Evolutionary conservation across 2,329 filamentous ascomycete species (phyloP).

Genomic region (Moelleriella libera): DNA sequence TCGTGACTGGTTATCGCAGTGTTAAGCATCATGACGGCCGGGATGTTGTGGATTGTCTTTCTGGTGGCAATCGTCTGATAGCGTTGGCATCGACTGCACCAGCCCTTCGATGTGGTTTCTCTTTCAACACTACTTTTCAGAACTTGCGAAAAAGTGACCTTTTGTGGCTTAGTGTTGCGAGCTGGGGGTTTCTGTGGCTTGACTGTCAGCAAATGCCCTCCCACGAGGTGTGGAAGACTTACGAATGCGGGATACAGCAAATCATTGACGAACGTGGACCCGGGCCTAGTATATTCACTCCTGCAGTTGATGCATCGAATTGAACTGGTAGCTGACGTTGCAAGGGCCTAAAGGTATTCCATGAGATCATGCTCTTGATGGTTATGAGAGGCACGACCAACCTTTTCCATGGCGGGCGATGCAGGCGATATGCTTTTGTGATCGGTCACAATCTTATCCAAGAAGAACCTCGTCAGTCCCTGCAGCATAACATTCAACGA

Average conservation of each 20-base stretch:
- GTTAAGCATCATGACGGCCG: conserved; percentile 80
- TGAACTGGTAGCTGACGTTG: conserved; percentile 54
- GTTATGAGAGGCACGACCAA: conserved; percentile 13
- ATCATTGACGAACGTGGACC: conserved; percentile 72
- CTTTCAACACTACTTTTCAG: conserved; percentile 87
- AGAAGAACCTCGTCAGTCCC: conserved; percentile 68
- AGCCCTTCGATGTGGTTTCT: conserved; percentile 78
- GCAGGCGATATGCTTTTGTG: conserved; percentile 52
- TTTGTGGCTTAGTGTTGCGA: conserved; percentile 35
- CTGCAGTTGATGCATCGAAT: conserved; percentile 80
- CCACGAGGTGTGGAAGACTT: conserved; percentile 5
- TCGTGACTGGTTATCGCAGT: conserved; percentile 60
- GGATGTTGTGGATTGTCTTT: conserved; percentile 71
- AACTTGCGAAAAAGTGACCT: conserved; percentile 70
- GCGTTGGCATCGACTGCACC: conserved; percentile 81
- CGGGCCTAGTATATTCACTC: conserved; percentile 71
- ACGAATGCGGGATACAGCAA: conserved; percentile 56
- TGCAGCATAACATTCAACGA: conserved; percentile 75
- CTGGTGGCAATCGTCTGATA: conserved; percentile 80
- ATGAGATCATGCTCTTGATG: neutral
- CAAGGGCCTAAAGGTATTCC: conserved; percentile 30
- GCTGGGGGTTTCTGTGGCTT: conserved; percentile 27
- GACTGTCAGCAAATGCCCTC: neutral
- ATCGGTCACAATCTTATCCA: conserved; percentile 69
- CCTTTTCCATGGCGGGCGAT: conserved; percentile 56